Base-by-base conservation (phyloP, 441 rosid genomes). In the Gossypium laxum region DNA sequence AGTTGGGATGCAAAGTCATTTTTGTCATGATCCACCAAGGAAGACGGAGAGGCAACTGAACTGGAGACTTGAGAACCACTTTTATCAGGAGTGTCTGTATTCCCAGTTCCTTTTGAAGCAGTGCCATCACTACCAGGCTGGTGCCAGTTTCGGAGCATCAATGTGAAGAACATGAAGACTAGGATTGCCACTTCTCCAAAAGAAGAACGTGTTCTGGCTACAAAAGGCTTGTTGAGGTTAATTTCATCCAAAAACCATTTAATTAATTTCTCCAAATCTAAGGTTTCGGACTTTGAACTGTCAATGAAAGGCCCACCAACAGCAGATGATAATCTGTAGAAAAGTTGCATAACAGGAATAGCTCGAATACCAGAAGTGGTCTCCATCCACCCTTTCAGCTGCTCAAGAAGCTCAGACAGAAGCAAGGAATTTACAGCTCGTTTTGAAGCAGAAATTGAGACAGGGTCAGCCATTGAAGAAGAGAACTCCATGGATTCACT, bases 121-220 rank as follows among this genome's bases (percentile, higher is more conserved):
- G 88, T 76, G 74, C 82, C 66, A 81, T 90, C 97, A 74, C 85
- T 86, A 65, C 98, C 98, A 74, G 99, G 99, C 79, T 93, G 99
- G 74, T 96, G 98, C 99, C 99, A 96, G 77, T 96, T 96, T 69
- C 98, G 95, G 52, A 96, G 98, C 98, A 96, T 96, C 91, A 96
- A 82, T 70, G 99, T 96, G 85, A 93, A 91, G 79, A 93, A 96
- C 99, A 93, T 93, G 80, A 96, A 96, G 69, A 96, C 91, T 80
- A 96, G 91, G 67, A 96, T 95, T 21, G 90, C 86, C 75, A 93
- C 91, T 83, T 91, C 98, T 68, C 98, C 99, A 76, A 90, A 91
- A 72, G 89, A 82, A 76, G 98, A 84, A 34, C 92, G 95, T 63
- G 78, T 73, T 81, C 79, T 84, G 50, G 91, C 90, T 59, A 75